Percentiles rank a stretch among this genome's conserved stretches.
These are phyloP conservation scores for Knoxia roxburghii DNA, from an alignment of 257 asterid species.

Conservation along the genomic window DNA sequence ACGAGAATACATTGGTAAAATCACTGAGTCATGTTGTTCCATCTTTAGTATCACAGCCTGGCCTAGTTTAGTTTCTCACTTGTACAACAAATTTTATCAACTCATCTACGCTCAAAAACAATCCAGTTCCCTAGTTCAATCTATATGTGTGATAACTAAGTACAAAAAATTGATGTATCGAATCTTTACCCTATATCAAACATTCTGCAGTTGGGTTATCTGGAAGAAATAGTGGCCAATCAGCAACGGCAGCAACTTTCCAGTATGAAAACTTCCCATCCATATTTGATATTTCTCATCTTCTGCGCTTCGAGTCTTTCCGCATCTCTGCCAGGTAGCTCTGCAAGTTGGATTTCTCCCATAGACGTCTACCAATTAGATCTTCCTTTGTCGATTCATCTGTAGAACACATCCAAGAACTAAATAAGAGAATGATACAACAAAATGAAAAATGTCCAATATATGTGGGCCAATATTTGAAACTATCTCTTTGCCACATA, in stretches of 20 bases:
- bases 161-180: not conserved
- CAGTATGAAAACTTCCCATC: not conserved
- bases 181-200: not conserved
- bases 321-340: constrained; percentile 71
- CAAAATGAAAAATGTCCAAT: not conserved
- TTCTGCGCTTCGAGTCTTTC: constrained; percentile 87
- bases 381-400: constrained; percentile 66
- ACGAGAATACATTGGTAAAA: constrained; percentile 2
- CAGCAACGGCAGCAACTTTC: not conserved
- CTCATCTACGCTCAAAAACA: not conserved
- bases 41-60: not conserved
- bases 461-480: not conserved
- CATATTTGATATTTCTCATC: constrained; percentile 31
- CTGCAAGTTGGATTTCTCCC: constrained; percentile 80
- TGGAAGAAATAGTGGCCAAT: not conserved
- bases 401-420: constrained; percentile 28
- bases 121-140: not conserved
- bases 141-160: not conserved
- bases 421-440: not conserved
- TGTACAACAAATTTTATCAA: not conserved
- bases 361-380: constrained; percentile 68
- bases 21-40: not conserved
- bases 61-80: not conserved
- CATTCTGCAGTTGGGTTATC: not conserved
- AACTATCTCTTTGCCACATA: no score